These are phyloP conservation scores for Hortiboletus campestris DNA, from an alignment of 768 basidiomycete species.

Conservation along the genomic window DNA sequence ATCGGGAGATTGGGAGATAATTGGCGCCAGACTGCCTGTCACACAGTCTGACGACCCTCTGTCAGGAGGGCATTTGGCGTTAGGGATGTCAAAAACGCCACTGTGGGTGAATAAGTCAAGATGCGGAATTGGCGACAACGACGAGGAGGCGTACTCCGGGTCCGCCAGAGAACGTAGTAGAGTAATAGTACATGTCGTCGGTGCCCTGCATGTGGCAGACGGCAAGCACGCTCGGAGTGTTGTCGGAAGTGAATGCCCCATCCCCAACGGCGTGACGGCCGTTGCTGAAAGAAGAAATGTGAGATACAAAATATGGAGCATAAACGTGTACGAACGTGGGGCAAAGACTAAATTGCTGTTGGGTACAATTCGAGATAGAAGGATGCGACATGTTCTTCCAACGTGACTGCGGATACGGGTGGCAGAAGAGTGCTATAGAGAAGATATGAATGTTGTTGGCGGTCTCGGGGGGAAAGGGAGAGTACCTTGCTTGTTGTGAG, in stretches of 20 bases:
- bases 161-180: conserved; percentile 92
- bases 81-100: conserved; percentile 96
- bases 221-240: conserved; percentile 76
- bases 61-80: conserved; percentile 90
- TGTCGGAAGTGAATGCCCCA: conserved; percentile 86
- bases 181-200: conserved; percentile 85
- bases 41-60: conserved; percentile 94
- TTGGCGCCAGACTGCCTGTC: conserved; percentile 86
- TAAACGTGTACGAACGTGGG: conserved; percentile 64
- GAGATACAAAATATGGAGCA: conserved; percentile 5
- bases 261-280: conserved; percentile 95
- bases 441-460: background rate
- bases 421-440: conserved; percentile 1
- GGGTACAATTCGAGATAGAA: conserved; percentile 67
- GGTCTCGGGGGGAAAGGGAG: background rate
- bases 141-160: conserved; percentile 61
- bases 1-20: conserved; percentile 44
- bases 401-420: conserved; percentile 51
- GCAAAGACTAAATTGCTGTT: conserved; percentile 89
- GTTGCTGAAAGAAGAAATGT: conserved; percentile 57
- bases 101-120: conserved; percentile 37
- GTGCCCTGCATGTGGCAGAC: conserved; percentile 82
- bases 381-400: conserved; percentile 83
- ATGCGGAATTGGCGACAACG: background rate
- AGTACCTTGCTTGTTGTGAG: conserved; percentile 7